Conservation (phyloP, 2,329 filamentous ascomycete species). For the Akanthomyces uredinophilus region DNA sequence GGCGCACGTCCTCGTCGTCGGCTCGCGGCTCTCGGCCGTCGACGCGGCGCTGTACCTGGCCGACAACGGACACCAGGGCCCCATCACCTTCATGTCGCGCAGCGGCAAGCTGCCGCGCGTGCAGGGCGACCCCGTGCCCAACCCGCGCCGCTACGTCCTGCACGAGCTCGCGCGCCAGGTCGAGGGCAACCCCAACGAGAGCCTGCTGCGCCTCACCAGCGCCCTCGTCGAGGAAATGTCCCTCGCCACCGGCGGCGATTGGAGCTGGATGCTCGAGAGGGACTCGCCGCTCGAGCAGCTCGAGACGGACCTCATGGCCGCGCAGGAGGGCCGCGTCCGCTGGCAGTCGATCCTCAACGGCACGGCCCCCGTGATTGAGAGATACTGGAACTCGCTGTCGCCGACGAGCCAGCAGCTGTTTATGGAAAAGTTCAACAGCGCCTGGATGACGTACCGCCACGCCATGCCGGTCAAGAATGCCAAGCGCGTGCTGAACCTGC, state of each 20-base stretch:
- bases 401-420: constrained; percentile 7
- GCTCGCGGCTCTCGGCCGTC: constrained; percentile 8
- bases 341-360: constrained; percentile 13
- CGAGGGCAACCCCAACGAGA: neutral
- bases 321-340: neutral
- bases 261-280: constrained; percentile 14
- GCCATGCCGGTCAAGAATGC: constrained; percentile 13
- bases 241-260: constrained; percentile 7
- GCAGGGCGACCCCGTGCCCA: constrained; percentile 6
- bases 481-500: neutral
- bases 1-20: constrained; percentile 7
- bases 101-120: constrained; percentile 11
- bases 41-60: constrained; percentile 10
- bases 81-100: constrained; percentile 15
- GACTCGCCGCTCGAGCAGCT: constrained; percentile 4
- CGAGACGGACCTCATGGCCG: neutral
- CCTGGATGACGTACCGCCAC: constrained; percentile 14
- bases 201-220: constrained; percentile 2
- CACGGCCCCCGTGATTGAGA: constrained; percentile 10
- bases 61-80: constrained; percentile 6
- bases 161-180: constrained; percentile 13
- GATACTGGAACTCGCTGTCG: constrained; percentile 10
- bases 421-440: constrained; percentile 11
- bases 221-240: constrained; percentile 7
- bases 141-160: constrained; percentile 6